phyloP scores from a whole-genome alignment of 768 basidiomycete genomes.

The Scleroderma citrinum region DNA sequence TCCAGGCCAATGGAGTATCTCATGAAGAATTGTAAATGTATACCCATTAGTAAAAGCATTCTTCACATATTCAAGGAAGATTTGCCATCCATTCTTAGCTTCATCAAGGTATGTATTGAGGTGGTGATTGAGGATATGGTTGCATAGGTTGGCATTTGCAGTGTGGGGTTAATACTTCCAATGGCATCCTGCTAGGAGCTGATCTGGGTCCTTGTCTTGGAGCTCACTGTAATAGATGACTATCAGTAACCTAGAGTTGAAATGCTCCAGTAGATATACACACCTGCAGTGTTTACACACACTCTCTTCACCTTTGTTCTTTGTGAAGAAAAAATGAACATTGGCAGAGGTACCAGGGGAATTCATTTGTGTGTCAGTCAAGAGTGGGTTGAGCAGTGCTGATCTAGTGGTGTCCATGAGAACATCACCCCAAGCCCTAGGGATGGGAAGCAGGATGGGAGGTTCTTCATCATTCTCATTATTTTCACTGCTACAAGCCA shows the following conservation, averaged over 20 bases:
- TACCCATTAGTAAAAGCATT: background rate
- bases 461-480: too few relatives aligned
- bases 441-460: too few relatives aligned
- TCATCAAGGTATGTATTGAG: background rate
- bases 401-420: too few relatives aligned
- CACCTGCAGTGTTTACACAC: slow-evolving; percentile 1
- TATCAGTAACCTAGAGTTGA: too few relatives aligned
- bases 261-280: background rate
- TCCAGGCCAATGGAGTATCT: background rate
- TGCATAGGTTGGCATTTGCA: background rate
- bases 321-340: slow-evolving; percentile 1
- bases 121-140: slow-evolving; percentile 2
- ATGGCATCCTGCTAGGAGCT: too few relatives aligned
- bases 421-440: too few relatives aligned
- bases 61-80: background rate
- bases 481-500: too few relatives aligned
- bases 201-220: too few relatives aligned
- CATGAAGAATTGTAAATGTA: background rate
- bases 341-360: background rate
- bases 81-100: background rate
- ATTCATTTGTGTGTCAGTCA: too few relatives aligned
- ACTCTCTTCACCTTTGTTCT: background rate
- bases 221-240: too few relatives aligned
- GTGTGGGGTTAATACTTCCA: too few relatives aligned
- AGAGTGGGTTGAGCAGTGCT: too few relatives aligned